These are phyloP conservation scores for Massariosphaeria phaeospora DNA, from an alignment of 495 filamentous ascomycete species.

Conservation along the genomic window DNA sequence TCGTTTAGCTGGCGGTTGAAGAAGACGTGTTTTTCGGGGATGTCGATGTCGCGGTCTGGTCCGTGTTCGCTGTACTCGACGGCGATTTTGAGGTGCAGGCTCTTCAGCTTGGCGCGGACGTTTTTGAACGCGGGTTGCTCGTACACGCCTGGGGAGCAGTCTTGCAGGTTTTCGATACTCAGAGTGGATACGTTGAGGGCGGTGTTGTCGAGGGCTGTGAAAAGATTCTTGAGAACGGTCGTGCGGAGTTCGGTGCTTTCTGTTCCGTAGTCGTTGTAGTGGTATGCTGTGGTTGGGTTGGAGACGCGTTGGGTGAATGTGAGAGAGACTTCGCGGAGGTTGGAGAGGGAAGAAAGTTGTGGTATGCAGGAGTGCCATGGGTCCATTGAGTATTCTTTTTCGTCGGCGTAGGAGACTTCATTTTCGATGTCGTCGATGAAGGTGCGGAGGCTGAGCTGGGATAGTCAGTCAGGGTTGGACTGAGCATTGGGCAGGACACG, in stretches of 20 bases:
- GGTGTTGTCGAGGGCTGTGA: background rate
- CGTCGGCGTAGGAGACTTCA: too few relatives aligned
- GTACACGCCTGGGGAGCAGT: background rate
- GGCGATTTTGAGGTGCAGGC: background rate
- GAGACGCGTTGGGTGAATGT: too few relatives aligned
- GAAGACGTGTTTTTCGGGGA: background rate
- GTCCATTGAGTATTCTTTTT: too few relatives aligned
- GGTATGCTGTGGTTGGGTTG: too few relatives aligned
- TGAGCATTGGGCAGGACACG: too few relatives aligned
- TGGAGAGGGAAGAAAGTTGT: too few relatives aligned
- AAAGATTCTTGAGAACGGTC: background rate
- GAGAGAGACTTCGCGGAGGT: too few relatives aligned
- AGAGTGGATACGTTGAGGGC: background rate
- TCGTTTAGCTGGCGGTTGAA: background rate
- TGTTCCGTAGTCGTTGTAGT: too few relatives aligned
- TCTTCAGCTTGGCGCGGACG: background rate
- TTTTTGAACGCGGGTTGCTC: background rate
- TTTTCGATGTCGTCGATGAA: too few relatives aligned
- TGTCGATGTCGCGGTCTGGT: background rate
- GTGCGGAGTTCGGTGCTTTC: background rate
- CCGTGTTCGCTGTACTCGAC: background rate
- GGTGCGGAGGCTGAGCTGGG: too few relatives aligned
- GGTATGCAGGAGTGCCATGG: too few relatives aligned
- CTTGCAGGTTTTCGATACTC: slow-evolving; percentile 4
- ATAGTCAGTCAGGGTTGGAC: too few relatives aligned